A percentile compares a stretch with the other conserved stretches of the same genome.
phyloP scores from a whole-genome alignment of 768 basidiomycete species.

The Collybiopsis confluens region DNA sequence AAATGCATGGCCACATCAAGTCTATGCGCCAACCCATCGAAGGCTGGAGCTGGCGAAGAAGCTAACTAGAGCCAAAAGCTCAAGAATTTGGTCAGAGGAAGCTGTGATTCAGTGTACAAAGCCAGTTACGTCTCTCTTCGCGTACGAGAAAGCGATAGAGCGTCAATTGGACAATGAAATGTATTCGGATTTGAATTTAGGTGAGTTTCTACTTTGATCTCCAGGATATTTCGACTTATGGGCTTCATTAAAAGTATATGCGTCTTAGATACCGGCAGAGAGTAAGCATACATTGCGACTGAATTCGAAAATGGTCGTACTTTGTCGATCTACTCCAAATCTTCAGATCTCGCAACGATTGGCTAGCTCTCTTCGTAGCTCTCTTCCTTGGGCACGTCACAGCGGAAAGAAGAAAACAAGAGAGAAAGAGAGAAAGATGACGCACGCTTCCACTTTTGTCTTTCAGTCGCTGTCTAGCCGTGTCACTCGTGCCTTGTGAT shows the following conservation, averaged over 20 bases:
- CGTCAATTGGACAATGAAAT: slow-evolving; percentile 84
- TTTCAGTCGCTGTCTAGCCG: no score
- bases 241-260: no score
- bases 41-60: slow-evolving; percentile 92
- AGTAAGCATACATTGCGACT: slow-evolving; percentile 84
- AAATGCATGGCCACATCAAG: slow-evolving; percentile 88
- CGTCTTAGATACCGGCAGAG: slow-evolving; percentile 81
- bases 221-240: not conserved
- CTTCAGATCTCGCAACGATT: no score
- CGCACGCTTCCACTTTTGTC: no score
- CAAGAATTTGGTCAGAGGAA: no score
- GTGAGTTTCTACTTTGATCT: no score
- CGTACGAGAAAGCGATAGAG: slow-evolving; percentile 92
- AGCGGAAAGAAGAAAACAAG: no score
- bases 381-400: no score
- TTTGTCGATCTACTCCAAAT: no score
- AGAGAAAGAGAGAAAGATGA: no score
- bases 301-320: slow-evolving; percentile 26
- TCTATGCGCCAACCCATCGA: slow-evolving; percentile 89
- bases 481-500: no score
- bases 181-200: slow-evolving; percentile 75
- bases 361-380: not conserved
- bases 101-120: slow-evolving; percentile 89
- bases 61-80: no score
- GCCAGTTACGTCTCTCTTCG: slow-evolving; percentile 85